phyloP scores from a whole-genome alignment of 2,329 filamentous ascomycete species.

The Talaromyces marneffei region DNA sequence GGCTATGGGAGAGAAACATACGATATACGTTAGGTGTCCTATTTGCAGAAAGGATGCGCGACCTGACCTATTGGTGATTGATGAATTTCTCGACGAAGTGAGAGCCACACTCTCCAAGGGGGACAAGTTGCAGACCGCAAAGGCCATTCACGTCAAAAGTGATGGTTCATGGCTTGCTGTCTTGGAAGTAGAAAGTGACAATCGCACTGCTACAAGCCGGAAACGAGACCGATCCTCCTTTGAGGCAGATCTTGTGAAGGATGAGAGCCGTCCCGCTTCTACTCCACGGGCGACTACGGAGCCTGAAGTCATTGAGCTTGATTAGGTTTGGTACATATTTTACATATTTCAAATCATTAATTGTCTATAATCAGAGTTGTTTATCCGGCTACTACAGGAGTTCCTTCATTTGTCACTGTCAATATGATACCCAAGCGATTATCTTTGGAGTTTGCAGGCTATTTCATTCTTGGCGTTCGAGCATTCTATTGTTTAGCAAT shows the following conservation, averaged over 20 bases:
- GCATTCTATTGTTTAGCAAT: not conserved
- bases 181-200: slow-evolving; percentile 23
- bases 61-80: slow-evolving; percentile 63
- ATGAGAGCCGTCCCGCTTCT: not conserved
- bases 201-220: slow-evolving; percentile 14
- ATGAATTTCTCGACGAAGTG: slow-evolving; percentile 66
- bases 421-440: slow-evolving; percentile 10
- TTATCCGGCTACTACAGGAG: not conserved
- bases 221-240: slow-evolving; percentile 17
- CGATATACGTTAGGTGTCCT: slow-evolving; percentile 55
- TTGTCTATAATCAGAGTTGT: not conserved
- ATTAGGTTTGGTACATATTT: slow-evolving; percentile 15
- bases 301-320: slow-evolving; percentile 21
- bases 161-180: slow-evolving; percentile 62
- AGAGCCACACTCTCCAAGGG: slow-evolving; percentile 48
- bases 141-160: slow-evolving; percentile 57
- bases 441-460: not conserved
- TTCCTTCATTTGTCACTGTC: not conserved
- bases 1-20: slow-evolving; percentile 55
- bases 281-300: slow-evolving; percentile 3
- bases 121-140: slow-evolving; percentile 46
- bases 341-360: not conserved
- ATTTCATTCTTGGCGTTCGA: not conserved
- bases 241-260: slow-evolving; percentile 17
- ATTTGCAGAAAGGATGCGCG: slow-evolving; percentile 73